phyloP scores from a whole-genome alignment of 2,329 filamentous ascomycete species.

The Exutisphaerella laricina region DNA sequence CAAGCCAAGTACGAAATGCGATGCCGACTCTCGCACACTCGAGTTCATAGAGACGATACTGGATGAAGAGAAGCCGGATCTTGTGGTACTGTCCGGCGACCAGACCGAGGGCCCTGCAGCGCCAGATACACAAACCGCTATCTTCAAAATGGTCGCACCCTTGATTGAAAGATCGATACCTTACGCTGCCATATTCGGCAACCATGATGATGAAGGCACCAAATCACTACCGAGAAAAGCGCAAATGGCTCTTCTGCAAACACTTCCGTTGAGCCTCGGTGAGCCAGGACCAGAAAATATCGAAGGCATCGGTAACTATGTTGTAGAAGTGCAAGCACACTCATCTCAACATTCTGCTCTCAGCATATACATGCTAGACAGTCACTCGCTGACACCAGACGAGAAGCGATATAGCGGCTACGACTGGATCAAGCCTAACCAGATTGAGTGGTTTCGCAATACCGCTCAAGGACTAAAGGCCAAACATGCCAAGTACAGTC shows the following conservation, averaged over 20 bases:
- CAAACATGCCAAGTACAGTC: slow-evolving; percentile 66
- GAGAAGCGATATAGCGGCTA: slow-evolving; percentile 86
- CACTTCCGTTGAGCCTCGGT: slow-evolving; percentile 85
- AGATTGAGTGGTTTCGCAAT: slow-evolving; percentile 89
- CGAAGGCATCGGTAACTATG: slow-evolving; percentile 92
- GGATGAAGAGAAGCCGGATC: slow-evolving; percentile 87
- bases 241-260: slow-evolving; percentile 81
- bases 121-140: slow-evolving; percentile 82
- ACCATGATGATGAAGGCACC: slow-evolving; percentile 84
- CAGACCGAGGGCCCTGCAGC: slow-evolving; percentile 93
- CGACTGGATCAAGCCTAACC: slow-evolving; percentile 91
- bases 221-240: slow-evolving; percentile 59
- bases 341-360: slow-evolving; percentile 82
- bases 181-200: slow-evolving; percentile 91
- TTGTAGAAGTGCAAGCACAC: slow-evolving; percentile 79
- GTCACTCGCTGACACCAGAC: slow-evolving; percentile 85
- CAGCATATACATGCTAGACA: slow-evolving; percentile 92
- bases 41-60: slow-evolving; percentile 80
- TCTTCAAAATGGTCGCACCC: slow-evolving; percentile 86
- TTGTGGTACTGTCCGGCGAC: slow-evolving; percentile 88
- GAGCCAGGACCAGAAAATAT: slow-evolving; percentile 73
- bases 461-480: slow-evolving; percentile 70
- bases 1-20: slow-evolving; percentile 53
- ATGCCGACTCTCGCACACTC: slow-evolving; percentile 84
- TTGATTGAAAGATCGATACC: slow-evolving; percentile 84